These are phyloP conservation scores for Irpex lacteus DNA, from an alignment of 1,284 basidiomycete species.

Conservation along the genomic window DNA sequence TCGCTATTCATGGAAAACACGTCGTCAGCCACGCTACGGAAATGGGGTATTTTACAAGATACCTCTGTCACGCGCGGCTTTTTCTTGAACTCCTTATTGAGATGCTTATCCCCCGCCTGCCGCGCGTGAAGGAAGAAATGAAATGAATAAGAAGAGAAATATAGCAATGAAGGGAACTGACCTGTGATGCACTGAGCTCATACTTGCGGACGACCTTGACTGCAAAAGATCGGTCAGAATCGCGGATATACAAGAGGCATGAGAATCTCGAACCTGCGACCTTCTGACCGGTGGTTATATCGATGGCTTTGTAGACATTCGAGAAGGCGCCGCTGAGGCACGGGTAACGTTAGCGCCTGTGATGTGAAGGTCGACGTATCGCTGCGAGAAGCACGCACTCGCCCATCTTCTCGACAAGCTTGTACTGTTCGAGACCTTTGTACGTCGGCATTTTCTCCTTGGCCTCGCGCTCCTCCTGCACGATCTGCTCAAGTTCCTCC, in stretches of 20 bases:
- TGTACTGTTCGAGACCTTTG: slow-evolving; percentile 83
- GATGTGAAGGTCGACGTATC: neutral
- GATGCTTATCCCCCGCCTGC: slow-evolving; percentile 88
- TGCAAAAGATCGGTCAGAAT: slow-evolving; percentile 26
- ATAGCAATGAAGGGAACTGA: slow-evolving; percentile 50
- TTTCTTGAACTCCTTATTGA: slow-evolving; percentile 93
- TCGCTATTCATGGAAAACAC: slow-evolving; percentile 56
- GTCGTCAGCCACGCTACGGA: slow-evolving; percentile 20
- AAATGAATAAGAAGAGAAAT: slow-evolving; percentile 26
- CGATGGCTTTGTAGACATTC: slow-evolving; percentile 94
- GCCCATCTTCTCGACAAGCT: slow-evolving; percentile 90
- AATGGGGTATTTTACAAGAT: slow-evolving; percentile 33
- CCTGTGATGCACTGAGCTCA: slow-evolving; percentile 94
- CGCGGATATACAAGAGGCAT: slow-evolving; percentile 8
- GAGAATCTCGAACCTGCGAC: slow-evolving; percentile 70
- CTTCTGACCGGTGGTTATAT: slow-evolving; percentile 74
- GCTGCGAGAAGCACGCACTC: slow-evolving; percentile 57
- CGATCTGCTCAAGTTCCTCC: slow-evolving; percentile 70
- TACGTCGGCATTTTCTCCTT: slow-evolving; percentile 80
- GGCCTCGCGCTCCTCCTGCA: slow-evolving; percentile 74
- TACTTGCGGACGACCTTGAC: slow-evolving; percentile 98
- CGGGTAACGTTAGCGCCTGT: slow-evolving; percentile 5
- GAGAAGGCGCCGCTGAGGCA: slow-evolving; percentile 88
- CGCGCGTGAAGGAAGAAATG: slow-evolving; percentile 18
- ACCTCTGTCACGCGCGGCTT: slow-evolving; percentile 97